Conservation (phyloP, 2,329 filamentous ascomycete species). For the Colletotrichum sp. region DNA sequence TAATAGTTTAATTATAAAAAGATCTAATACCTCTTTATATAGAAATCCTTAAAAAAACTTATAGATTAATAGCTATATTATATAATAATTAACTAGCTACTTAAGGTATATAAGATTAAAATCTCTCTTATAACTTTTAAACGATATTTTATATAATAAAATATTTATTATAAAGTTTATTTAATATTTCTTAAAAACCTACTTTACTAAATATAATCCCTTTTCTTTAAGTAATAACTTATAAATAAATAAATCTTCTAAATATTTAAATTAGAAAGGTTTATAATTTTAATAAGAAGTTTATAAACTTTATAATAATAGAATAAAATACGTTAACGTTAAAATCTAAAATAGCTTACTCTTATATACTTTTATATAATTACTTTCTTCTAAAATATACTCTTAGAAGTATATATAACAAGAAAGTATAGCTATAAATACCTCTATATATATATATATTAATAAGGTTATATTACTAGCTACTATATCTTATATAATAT, state of each 20-base stretch:
- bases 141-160: no score
- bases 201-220: no score
- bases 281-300: neutral
- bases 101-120: neutral
- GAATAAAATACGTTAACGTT: neutral
- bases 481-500: neutral
- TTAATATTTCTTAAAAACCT: no score
- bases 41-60: neutral
- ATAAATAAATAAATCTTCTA: neutral
- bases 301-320: neutral
- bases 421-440: neutral
- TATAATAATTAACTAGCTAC: neutral
- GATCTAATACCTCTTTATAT: neutral
- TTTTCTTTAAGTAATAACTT: neutral
- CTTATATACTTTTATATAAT: neutral
- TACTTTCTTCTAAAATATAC: neutral
- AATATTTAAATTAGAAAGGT: neutral
- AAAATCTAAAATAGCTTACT: neutral
- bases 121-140: no score
- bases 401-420: neutral
- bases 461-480: neutral
- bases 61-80: neutral
- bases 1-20: neutral
- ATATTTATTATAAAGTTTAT: no score
- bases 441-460: neutral